phyloP scores from a whole-genome alignment of 768 basidiomycete species.

The Lyophyllum atratum region DNA sequence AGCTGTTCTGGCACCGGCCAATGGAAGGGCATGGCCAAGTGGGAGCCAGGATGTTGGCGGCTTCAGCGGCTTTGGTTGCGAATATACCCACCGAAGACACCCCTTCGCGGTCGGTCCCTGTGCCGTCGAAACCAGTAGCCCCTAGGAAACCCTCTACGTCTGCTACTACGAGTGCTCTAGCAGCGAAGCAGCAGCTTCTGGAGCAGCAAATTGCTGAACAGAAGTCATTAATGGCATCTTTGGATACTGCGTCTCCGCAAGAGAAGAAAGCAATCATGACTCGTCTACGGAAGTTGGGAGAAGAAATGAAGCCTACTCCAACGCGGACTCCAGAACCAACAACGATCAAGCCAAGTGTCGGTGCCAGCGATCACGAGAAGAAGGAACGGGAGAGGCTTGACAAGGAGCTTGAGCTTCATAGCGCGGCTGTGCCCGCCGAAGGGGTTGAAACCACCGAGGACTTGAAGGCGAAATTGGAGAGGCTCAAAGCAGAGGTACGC shows the following conservation, averaged over 20 bases:
- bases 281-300: constrained; percentile 71
- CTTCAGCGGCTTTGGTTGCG: constrained; percentile 75
- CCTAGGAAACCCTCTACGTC: constrained; percentile 40
- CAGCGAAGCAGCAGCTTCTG: constrained; percentile 72
- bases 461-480: constrained; percentile 72
- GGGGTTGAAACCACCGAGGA: constrained; percentile 62
- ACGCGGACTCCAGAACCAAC: constrained; percentile 25
- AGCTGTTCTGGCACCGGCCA: constrained; percentile 93
- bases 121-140: constrained; percentile 20
- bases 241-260: constrained; percentile 61
- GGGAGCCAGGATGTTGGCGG: constrained; percentile 78
- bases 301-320: constrained; percentile 68
- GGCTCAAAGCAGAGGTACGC: constrained; percentile 77
- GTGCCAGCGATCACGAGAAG: constrained; percentile 46
- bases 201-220: constrained; percentile 89
- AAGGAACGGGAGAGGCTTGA: constrained; percentile 72
- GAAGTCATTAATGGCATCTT: constrained; percentile 76
- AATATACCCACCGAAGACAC: constrained; percentile 49
- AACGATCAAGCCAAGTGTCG: constrained; percentile 25
- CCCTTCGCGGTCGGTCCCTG: constrained; percentile 20
- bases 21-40: constrained; percentile 87
- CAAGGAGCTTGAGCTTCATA: constrained; percentile 79
- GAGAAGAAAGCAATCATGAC: constrained; percentile 83
- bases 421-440: constrained; percentile 35
- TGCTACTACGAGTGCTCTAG: constrained; percentile 51